A percentile compares a stretch with the other conserved stretches of the same genome.
Evolutionary conservation across 2,329 filamentous ascomycete genomes (phyloP).

Genomic region (Xylaria sp.): DNA sequence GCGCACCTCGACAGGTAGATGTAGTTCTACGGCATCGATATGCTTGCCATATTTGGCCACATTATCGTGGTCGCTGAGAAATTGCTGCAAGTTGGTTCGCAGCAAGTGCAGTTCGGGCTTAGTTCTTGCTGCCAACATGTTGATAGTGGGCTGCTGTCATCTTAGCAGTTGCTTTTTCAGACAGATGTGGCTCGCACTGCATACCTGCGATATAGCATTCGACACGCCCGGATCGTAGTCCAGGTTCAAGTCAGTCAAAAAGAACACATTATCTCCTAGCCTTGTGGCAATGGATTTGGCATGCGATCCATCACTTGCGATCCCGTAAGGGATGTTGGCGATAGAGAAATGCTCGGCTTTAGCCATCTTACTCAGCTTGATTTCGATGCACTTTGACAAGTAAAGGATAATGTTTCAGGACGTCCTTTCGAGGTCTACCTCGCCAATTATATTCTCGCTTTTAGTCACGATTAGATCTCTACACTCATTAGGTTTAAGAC

Average conservation of each 20-base stretch:
- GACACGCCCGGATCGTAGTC: conserved; percentile 23
- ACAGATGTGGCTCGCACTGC: background rate
- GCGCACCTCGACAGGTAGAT: conserved; percentile 65
- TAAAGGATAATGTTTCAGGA: background rate
- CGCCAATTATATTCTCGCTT: background rate
- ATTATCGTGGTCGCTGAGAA: conserved; percentile 34
- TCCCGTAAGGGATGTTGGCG: conserved; percentile 64
- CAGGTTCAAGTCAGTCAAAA: conserved; percentile 58
- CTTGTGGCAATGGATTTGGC: conserved; percentile 61
- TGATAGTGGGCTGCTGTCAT: conserved; percentile 41
- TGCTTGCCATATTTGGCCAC: conserved; percentile 44
- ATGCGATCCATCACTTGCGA: conserved; percentile 57
- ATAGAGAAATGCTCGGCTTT: conserved; percentile 60
- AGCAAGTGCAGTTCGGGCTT: conserved; percentile 39
- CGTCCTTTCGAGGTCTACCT: background rate
- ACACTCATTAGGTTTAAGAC: background rate
- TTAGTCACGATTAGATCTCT: background rate
- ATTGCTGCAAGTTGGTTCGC: conserved; percentile 35
- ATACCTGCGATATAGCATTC: conserved; percentile 37
- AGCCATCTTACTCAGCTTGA: conserved; percentile 23
- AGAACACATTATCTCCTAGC: conserved; percentile 62
- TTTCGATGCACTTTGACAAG: background rate
- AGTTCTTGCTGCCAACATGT: conserved; percentile 36
- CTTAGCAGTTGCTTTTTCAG: conserved; percentile 12
- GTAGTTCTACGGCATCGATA: conserved; percentile 57